phyloP scores from a whole-genome alignment of 2,329 filamentous ascomycete genomes.

The Pseudonectria foliicola region DNA sequence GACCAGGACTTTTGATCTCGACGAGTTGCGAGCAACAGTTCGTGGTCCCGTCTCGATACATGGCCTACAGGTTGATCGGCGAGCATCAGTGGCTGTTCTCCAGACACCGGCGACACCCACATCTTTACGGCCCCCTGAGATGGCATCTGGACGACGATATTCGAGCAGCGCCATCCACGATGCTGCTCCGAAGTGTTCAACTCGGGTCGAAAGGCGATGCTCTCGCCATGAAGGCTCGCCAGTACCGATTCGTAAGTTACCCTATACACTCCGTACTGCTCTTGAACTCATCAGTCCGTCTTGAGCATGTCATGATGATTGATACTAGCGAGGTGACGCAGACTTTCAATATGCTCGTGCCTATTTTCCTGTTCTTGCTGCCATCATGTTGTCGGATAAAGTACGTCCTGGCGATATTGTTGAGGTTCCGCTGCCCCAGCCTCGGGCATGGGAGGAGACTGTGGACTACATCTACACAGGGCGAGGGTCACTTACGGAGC shows the following conservation, averaged over 20 bases:
- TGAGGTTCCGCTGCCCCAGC: constrained; percentile 51
- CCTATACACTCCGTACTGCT: constrained; percentile 4
- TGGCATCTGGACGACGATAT: constrained; percentile 7
- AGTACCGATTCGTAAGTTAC: constrained; percentile 20
- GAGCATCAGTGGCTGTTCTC: constrained; percentile 11
- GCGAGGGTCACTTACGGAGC: constrained; percentile 35
- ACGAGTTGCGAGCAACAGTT: constrained; percentile 40
- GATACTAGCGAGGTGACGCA: constrained; percentile 3
- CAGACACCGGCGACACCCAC: constrained; percentile 3
- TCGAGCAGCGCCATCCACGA: constrained; percentile 7
- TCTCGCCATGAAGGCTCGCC: constrained; percentile 6
- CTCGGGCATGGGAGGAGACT: constrained; percentile 48
- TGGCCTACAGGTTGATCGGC: constrained; percentile 2
- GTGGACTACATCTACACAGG: constrained; percentile 50
- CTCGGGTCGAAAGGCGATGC: constrained; percentile 6
- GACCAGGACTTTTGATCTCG: constrained; percentile 43
- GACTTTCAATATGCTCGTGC: constrained; percentile 26
- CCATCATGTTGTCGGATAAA: constrained; percentile 47
- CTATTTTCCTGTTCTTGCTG: constrained; percentile 45
- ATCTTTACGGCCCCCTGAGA: constrained; percentile 6
- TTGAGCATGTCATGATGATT: too few relatives aligned
- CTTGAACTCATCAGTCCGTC: too few relatives aligned
- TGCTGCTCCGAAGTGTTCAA: not conserved
- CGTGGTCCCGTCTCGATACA: constrained; percentile 25
- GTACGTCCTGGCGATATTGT: constrained; percentile 46